phyloP scores from a whole-genome alignment of 441 rosid genomes.

The Theobroma grandiflorum region DNA sequence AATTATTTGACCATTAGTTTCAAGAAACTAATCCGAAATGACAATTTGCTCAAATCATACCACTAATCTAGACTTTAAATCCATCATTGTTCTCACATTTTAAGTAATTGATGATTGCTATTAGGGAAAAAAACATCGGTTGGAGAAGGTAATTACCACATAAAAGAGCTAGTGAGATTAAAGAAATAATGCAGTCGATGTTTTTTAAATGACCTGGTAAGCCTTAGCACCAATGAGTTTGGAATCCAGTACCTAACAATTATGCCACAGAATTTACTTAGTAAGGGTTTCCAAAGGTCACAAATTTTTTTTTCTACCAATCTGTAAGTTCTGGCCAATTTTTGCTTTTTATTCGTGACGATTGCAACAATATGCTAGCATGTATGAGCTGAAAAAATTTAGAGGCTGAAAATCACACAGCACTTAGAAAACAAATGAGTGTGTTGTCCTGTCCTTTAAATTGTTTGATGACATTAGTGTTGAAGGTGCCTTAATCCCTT shows the following conservation, averaged over 20 bases:
- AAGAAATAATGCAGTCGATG: not conserved
- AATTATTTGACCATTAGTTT: not conserved
- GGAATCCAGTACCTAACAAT: conserved; percentile 8
- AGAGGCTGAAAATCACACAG: not conserved
- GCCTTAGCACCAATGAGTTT: not conserved
- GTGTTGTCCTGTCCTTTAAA: not conserved
- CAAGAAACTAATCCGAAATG: not conserved
- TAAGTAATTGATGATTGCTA: not conserved
- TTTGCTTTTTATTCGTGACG: not conserved
- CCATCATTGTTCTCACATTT: not conserved
- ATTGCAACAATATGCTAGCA: not conserved
- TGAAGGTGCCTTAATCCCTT: not conserved
- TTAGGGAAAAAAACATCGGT: not conserved
- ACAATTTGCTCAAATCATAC: conserved; percentile 3
- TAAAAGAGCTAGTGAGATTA: conserved; percentile 3
- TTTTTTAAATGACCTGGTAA: not conserved
- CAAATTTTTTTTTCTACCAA: not conserved
- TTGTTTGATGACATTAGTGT: not conserved
- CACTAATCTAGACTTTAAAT: not conserved
- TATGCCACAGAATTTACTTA: not conserved
- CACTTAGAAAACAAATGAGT: not conserved
- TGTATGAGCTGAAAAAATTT: not conserved
- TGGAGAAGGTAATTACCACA: not conserved
- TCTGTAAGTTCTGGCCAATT: not conserved
- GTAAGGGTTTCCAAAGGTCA: not conserved